Percentiles rank a stretch among this genome's conserved stretches.
These are phyloP conservation scores for Monilinia fructigena DNA, from an alignment of 2,329 filamentous ascomycete species.

Conservation along the genomic window DNA sequence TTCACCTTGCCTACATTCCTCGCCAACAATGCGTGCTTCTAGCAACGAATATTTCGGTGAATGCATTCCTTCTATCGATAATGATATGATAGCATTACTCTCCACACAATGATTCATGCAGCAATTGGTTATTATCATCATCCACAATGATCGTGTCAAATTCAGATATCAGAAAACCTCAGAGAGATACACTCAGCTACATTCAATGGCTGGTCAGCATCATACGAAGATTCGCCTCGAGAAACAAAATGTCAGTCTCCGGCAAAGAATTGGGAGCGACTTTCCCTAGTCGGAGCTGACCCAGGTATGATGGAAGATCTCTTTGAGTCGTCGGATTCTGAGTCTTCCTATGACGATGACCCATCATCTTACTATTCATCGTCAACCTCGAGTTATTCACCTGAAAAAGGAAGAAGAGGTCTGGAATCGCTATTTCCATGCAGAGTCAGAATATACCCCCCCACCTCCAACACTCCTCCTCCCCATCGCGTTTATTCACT, in stretches of 20 bases:
- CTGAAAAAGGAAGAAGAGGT: slow-evolving; percentile 16
- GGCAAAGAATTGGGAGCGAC: slow-evolving; percentile 8
- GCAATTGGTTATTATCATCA: slow-evolving; percentile 20
- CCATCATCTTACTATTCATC: slow-evolving; percentile 18
- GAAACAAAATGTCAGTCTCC: background rate
- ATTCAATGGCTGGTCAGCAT: background rate
- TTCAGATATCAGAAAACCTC: slow-evolving; percentile 10
- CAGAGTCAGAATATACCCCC: background rate
- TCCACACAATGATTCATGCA: slow-evolving; percentile 17
- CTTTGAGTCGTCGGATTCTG: slow-evolving; percentile 8
- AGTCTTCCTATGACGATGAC: slow-evolving; percentile 15
- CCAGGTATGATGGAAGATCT: slow-evolving; percentile 22
- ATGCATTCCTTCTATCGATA: slow-evolving; percentile 21
- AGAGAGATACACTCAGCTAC: background rate
- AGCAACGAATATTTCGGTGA: slow-evolving; percentile 9
- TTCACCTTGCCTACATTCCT: slow-evolving; percentile 23
- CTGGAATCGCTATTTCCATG: slow-evolving; percentile 22
- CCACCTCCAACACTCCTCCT: background rate
- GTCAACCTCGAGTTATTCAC: slow-evolving; percentile 18
- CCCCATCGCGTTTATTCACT: slow-evolving; percentile 16
- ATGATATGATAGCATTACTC: slow-evolving; percentile 22
- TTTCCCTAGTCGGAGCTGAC: slow-evolving; percentile 19
- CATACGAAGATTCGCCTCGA: background rate
- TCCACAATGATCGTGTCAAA: slow-evolving; percentile 22
- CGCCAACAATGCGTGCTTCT: slow-evolving; percentile 18